Evolutionary conservation across 2,329 filamentous ascomycete species (phyloP).

Genomic region (Penicillium frequentans): DNA sequence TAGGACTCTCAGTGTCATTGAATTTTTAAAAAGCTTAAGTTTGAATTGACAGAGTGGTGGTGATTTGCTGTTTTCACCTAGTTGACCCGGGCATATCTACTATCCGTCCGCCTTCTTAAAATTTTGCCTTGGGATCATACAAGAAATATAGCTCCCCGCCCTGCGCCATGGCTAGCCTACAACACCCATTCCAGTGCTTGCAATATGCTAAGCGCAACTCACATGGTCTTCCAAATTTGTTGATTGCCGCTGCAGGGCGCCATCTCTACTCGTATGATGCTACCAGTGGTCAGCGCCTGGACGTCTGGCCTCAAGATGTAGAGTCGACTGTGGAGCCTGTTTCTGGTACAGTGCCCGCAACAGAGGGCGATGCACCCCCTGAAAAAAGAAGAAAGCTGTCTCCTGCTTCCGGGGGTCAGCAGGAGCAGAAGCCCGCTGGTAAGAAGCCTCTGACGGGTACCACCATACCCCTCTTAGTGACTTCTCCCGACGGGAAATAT

Average conservation of each 20-base stretch:
- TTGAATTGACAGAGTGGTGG: not conserved
- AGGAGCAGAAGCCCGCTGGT: slow-evolving; percentile 16
- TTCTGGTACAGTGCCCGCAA: slow-evolving; percentile 23
- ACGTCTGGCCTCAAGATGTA: slow-evolving; percentile 56
- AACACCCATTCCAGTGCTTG: slow-evolving; percentile 65
- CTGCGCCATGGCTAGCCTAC: slow-evolving; percentile 34
- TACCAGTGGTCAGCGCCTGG: slow-evolving; percentile 58
- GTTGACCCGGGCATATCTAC: not conserved
- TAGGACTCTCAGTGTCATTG: not conserved
- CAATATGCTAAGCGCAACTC: slow-evolving; percentile 36
- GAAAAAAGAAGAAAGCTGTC: slow-evolving; percentile 48
- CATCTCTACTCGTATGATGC: slow-evolving; percentile 68
- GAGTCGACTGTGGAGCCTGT: slow-evolving; percentile 28
- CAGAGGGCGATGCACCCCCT: slow-evolving; percentile 38
- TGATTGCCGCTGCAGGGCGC: slow-evolving; percentile 74
- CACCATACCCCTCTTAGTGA: slow-evolving; percentile 68
- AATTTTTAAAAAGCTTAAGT: not conserved
- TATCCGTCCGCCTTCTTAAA: slow-evolving; percentile 6
- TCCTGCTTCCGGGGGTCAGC: slow-evolving; percentile 21
- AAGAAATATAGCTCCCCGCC: slow-evolving; percentile 1
- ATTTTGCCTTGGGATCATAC: slow-evolving; percentile 10
- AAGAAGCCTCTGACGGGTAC: slow-evolving; percentile 41
- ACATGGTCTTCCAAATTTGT: slow-evolving; percentile 41
- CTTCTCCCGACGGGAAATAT: slow-evolving; percentile 65
- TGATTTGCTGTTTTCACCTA: not conserved